phyloP scores from a whole-genome alignment of 495 filamentous ascomycete genomes.

The Amphirosellinia nigrospora region DNA sequence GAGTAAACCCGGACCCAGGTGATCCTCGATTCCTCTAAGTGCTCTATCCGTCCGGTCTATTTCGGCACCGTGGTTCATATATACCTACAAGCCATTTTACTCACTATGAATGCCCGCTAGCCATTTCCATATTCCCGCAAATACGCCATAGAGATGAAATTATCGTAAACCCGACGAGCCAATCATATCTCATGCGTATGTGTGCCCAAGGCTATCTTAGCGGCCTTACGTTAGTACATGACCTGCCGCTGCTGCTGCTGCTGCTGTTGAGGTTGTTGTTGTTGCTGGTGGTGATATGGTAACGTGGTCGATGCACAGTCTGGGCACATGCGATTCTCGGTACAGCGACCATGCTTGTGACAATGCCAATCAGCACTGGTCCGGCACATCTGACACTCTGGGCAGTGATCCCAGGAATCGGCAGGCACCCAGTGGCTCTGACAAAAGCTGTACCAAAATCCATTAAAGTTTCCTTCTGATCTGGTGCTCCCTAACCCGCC shows the following conservation, averaged over 20 bases:
- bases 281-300: constrained; percentile 53
- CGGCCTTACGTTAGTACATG: constrained; percentile 15
- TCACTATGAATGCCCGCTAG: constrained; percentile 25
- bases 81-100: constrained; percentile 28
- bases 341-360: constrained; percentile 37
- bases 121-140: constrained; percentile 22
- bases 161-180: constrained; percentile 20
- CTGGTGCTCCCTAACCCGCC: constrained; percentile 37
- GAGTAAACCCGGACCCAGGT: constrained; percentile 8
- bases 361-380: constrained; percentile 40
- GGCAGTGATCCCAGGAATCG: constrained; percentile 35
- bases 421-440: constrained; percentile 33
- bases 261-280: constrained; percentile 53
- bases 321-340: constrained; percentile 32
- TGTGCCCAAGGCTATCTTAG: background rate
- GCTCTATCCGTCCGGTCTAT: constrained; percentile 25
- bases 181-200: constrained; percentile 23
- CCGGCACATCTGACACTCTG: constrained; percentile 38
- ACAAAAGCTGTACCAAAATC: constrained; percentile 41
- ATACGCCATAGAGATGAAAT: constrained; percentile 27
- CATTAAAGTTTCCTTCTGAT: constrained; percentile 34
- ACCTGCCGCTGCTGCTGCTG: constrained; percentile 41
- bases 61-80: constrained; percentile 20
- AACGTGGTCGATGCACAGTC: constrained; percentile 37
- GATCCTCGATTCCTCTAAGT: constrained; percentile 8